These are phyloP conservation scores for Penicillium desertorum DNA, from an alignment of 495 filamentous ascomycete genomes.

Conservation along the genomic window DNA sequence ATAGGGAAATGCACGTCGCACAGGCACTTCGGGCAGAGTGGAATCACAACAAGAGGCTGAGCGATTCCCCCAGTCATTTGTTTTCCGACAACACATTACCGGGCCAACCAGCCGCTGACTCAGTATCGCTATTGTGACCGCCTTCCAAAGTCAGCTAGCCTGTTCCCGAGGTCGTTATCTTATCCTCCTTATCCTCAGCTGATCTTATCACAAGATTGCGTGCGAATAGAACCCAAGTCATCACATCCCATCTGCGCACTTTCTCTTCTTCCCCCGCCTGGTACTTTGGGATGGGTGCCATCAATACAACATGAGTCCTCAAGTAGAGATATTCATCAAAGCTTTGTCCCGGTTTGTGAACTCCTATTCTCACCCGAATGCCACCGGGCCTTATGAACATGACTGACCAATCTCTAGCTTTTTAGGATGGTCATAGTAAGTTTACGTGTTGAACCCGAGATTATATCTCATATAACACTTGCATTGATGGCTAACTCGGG, in stretches of 20 bases:
- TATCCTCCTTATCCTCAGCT: slow-evolving; percentile 22
- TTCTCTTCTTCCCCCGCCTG: not conserved
- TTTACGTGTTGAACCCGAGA: not conserved
- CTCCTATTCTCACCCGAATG: not conserved
- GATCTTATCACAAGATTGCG: slow-evolving; percentile 17
- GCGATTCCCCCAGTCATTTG: slow-evolving; percentile 36
- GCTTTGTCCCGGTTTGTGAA: slow-evolving; percentile 45
- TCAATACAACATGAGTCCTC: slow-evolving; percentile 25
- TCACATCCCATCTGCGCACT: not conserved
- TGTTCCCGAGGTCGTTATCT: slow-evolving; percentile 4
- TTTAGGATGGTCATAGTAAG: slow-evolving; percentile 49
- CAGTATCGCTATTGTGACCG: slow-evolving; percentile 23
- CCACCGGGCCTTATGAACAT: not conserved
- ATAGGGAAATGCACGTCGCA: slow-evolving; percentile 14
- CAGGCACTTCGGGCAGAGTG: slow-evolving; percentile 12
- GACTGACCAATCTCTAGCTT: slow-evolving; percentile 24
- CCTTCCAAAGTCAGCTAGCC: slow-evolving; percentile 18
- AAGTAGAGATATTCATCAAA: slow-evolving; percentile 40
- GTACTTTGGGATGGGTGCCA: not conserved
- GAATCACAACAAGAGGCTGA: slow-evolving; percentile 30
- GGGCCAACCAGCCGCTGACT: slow-evolving; percentile 42
- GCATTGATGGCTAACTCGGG: slow-evolving; percentile 1
- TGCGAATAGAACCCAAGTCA: not conserved
- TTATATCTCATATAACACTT: not conserved
- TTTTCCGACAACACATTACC: slow-evolving; percentile 44